Evolutionary conservation across 345 rosid genomes (phyloP).

Genomic region (Hirschfeldia incana): DNA sequence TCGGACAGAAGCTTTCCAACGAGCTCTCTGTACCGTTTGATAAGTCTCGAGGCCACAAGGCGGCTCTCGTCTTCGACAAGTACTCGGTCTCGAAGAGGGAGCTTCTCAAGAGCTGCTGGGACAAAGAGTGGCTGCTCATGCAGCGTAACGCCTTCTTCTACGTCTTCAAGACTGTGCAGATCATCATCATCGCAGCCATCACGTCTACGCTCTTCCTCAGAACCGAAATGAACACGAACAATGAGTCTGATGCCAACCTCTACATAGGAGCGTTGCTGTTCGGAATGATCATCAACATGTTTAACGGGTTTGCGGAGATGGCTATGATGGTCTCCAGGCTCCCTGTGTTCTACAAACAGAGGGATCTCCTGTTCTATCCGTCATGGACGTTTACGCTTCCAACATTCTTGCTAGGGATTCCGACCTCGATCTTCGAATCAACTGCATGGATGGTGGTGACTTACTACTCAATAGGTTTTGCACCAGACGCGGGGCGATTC

Average conservation of each 20-base stretch:
- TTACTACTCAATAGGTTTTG: conserved; percentile 68
- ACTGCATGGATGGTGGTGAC: conserved; percentile 64
- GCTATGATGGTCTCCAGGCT: conserved; percentile 59
- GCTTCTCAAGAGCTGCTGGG: conserved; percentile 60
- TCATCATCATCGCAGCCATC: conserved; percentile 51
- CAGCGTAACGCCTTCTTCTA: conserved; percentile 35
- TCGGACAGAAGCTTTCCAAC: conserved; percentile 41
- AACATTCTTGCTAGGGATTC: conserved; percentile 48
- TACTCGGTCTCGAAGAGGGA: conserved; percentile 56
- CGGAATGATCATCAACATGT: conserved; percentile 48
- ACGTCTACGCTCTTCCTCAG: conserved; percentile 56
- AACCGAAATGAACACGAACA: conserved; percentile 31
- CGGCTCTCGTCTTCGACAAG: conserved; percentile 47
- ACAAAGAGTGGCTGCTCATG: conserved; percentile 49
- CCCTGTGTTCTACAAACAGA: conserved; percentile 71
- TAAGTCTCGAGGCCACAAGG: conserved; percentile 40
- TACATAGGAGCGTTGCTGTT: conserved; percentile 61
- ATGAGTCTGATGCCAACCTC: conserved; percentile 24
- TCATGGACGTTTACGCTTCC: conserved; percentile 75
- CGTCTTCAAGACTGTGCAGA: conserved; percentile 42
- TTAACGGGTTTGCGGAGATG: conserved; percentile 68
- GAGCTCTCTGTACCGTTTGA: conserved; percentile 49
- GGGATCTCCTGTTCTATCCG: conserved; percentile 67
- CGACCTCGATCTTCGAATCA: conserved; percentile 47
- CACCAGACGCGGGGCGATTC: conserved; percentile 57